phyloP scores from a whole-genome alignment of 305 asterid species.

The Fraxinus albicans region DNA sequence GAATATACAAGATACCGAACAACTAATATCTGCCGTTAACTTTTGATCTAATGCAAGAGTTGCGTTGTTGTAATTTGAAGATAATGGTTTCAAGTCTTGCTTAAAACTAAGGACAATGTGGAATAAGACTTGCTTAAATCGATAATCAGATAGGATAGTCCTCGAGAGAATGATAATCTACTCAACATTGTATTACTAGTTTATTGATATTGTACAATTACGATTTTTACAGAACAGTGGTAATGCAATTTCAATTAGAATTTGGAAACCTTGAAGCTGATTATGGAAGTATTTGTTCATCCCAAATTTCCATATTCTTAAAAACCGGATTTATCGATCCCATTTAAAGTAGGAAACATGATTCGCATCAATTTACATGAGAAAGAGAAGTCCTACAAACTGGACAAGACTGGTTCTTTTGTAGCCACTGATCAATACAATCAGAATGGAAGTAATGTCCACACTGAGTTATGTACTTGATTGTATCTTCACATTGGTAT shows the following conservation, averaged over 20 bases:
- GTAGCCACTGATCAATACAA: slow-evolving; percentile 55
- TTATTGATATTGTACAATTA: too few species aligned
- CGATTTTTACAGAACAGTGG: background rate
- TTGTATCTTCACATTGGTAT: slow-evolving; percentile 33
- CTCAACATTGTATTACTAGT: background rate
- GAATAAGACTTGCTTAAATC: too few species aligned
- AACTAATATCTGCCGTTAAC: background rate
- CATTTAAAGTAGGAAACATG: background rate
- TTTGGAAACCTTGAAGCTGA: background rate
- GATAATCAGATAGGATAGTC: too few species aligned
- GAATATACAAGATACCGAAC: background rate
- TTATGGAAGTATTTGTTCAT: background rate
- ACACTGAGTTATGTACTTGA: slow-evolving; percentile 45
- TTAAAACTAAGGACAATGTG: too few species aligned
- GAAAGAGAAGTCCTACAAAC: slow-evolving; percentile 47
- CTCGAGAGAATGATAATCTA: too few species aligned
- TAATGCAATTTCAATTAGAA: background rate
- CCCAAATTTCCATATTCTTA: background rate
- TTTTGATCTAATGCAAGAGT: background rate
- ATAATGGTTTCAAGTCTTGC: background rate
- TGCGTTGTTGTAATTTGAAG: background rate
- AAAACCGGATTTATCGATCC: background rate
- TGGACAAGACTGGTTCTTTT: slow-evolving; percentile 47
- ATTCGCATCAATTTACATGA: background rate
- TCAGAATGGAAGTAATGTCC: slow-evolving; percentile 49